These are phyloP conservation scores for Chlamydomonas sp. DNA, from an alignment of 139 green algal species.

Conservation along the genomic window DNA sequence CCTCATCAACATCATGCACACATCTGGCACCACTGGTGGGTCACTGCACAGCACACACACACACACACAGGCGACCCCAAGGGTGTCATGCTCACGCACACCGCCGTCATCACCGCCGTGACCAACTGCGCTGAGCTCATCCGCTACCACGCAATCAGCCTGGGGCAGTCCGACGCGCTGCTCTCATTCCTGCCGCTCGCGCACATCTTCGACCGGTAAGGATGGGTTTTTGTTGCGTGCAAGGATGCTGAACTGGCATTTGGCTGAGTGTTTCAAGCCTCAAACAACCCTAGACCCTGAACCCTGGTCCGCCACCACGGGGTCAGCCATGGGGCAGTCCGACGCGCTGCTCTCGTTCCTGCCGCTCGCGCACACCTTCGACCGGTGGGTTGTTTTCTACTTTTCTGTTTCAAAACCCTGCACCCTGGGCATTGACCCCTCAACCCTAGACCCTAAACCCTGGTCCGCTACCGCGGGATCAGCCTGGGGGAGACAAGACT, in stretches of 20 bases:
- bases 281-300: too few relatives aligned
- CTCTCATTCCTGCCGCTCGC: conserved; percentile 79
- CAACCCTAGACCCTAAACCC: too few relatives aligned
- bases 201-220: conserved; percentile 78
- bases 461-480: conserved; percentile 22
- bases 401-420: too few relatives aligned
- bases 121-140: conserved; percentile 25
- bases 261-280: too few relatives aligned
- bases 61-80: conserved; percentile 64
- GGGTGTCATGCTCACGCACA: conserved; percentile 78
- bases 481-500: conserved; percentile 38
- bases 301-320: too few relatives aligned
- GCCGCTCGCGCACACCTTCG: conserved; percentile 85
- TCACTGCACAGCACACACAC: too few relatives aligned
- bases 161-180: conserved; percentile 42
- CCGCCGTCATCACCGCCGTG: conserved; percentile 47
- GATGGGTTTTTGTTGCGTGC: not conserved
- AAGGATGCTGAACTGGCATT: too few relatives aligned
- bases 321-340: too few relatives aligned
- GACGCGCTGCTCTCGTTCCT: conserved; percentile 70
- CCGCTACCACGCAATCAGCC: conserved; percentile 17
- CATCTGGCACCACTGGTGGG: conserved; percentile 51
- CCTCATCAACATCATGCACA: conserved; percentile 92
- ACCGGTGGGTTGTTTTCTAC: conserved; percentile 49
- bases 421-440: too few relatives aligned